Percentiles rank a stretch among this genome's conserved stretches.
These are phyloP conservation scores for Rhynchosporium agropyri DNA, from an alignment of 2,329 filamentous ascomycete species.

Conservation along the genomic window DNA sequence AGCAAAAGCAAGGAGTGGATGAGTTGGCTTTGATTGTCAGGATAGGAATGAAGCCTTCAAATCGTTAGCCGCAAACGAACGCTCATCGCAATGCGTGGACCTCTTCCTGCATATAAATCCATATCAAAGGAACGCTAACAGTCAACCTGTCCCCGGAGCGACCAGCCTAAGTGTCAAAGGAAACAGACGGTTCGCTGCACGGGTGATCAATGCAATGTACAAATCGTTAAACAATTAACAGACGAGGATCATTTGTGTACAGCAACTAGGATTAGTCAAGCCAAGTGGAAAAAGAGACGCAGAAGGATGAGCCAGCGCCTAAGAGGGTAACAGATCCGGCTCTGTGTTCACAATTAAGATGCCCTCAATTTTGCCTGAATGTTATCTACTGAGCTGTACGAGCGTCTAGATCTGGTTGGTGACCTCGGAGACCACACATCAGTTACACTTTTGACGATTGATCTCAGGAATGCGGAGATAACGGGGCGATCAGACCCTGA, in stretches of 20 bases:
- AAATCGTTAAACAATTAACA: constrained; percentile 15
- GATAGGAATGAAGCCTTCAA: constrained; percentile 5
- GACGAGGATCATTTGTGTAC: constrained; percentile 17
- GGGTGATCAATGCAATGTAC: constrained; percentile 25
- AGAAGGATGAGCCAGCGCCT: constrained; percentile 14
- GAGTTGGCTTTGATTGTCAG: constrained; percentile 5
- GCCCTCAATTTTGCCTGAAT: constrained; percentile 12
- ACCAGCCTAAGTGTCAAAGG: constrained; percentile 22
- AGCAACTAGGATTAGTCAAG: constrained; percentile 17
- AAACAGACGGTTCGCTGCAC: constrained; percentile 27
- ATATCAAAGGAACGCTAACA: neutral
- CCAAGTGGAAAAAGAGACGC: constrained; percentile 8
- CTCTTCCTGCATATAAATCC: constrained; percentile 1
- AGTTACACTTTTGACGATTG: constrained; percentile 11
- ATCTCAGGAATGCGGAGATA: constrained; percentile 24
- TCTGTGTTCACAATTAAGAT: constrained; percentile 2
- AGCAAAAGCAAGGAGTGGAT: constrained; percentile 2
- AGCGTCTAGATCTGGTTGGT: constrained; percentile 1
- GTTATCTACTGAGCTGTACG: neutral
- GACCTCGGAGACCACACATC: neutral
- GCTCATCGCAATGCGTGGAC: constrained; percentile 4
- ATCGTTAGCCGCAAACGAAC: constrained; percentile 12
- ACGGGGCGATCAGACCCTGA: constrained; percentile 21
- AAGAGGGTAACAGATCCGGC: constrained; percentile 13
- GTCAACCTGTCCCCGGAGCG: constrained; percentile 21